Evolutionary conservation across 2,329 filamentous ascomycete genomes (phyloP), one percentile per base, ranked within the genome.

Genomic region (Alternaria gansuensis): DNA sequence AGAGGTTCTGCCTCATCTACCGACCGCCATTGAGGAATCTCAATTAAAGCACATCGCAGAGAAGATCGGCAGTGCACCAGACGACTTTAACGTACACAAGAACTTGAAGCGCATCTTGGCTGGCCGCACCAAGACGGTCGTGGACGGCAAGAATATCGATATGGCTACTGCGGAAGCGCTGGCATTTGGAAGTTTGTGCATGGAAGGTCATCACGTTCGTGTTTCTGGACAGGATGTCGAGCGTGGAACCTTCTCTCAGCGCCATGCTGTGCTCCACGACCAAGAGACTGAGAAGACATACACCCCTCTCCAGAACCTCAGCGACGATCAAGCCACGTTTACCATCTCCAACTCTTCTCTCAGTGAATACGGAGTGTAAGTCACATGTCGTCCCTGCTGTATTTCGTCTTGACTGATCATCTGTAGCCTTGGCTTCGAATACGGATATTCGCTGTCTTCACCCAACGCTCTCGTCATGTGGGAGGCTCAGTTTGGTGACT

Each of bases 401-500:
- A 28, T 33, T 41, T 44, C 34, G 8, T 51, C 23, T 7, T 37
- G 37, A 43, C 74, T 78, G 70, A 78, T 40, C n/a, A 28, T 14
- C 23, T 13, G 53, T 49, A 90, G 88, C 62, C 91, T 99, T 63
- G 95, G 95, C 53, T 99, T 99, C 78, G 95, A 99, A 81, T 99
- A 99, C 74, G 95, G 95, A 61, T 99, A 99, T 84, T 99, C 95
- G 3, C 83, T 99, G 61, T 96, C 93, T 28, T 98, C 95, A 29
- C 95, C 95, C 57, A 96, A 97, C 77, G 94, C 95, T 36, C 87
- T 99, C 26, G 94, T 99, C 71, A 96, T 99, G 88, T 99, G 95
- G 95, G 95, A 99, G 82, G 95, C 95, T 36, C 95, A 99, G 81
- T 99, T 99, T 75, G 95, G 95, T 84, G 95, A 99, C 81, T 99